phyloP scores from a whole-genome alignment of 345 rosid species.

The Viola odorata region DNA sequence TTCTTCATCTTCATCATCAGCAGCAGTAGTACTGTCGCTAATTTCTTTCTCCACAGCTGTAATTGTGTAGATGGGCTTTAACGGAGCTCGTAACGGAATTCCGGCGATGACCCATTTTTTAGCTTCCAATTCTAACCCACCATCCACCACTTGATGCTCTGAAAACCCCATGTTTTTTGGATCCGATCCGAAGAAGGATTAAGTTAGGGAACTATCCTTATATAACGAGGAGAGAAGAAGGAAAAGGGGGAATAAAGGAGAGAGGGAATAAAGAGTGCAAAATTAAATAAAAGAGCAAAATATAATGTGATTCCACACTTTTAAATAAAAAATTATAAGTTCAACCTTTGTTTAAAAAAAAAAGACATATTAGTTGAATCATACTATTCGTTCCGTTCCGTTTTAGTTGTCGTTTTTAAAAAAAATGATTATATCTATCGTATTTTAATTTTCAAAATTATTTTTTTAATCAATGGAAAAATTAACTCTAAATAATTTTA shows the following conservation, averaged over 20 bases:
- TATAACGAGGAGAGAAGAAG: conserved; percentile 12
- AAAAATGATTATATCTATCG: too few relatives aligned
- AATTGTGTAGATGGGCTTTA: conserved; percentile 47
- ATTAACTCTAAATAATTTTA: too few relatives aligned
- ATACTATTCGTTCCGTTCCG: too few relatives aligned
- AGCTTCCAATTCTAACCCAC: conserved; percentile 42
- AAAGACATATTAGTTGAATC: too few relatives aligned
- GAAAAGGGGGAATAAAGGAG: conserved; percentile 47
- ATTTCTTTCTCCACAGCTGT: conserved; percentile 22
- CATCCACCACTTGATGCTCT: conserved; percentile 45
- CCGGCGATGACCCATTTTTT: conserved; percentile 54
- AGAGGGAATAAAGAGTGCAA: conserved; percentile 1
- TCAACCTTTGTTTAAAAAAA: too few relatives aligned
- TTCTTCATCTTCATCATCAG: conserved; percentile 19
- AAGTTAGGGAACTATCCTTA: not conserved
- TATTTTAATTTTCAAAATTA: too few relatives aligned
- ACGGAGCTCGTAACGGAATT: conserved; percentile 46
- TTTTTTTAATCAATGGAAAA: too few relatives aligned
- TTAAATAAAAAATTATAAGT: too few relatives aligned
- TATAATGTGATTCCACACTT: too few relatives aligned
- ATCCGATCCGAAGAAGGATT: conserved; percentile 1
- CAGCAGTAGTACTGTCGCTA: conserved; percentile 3
- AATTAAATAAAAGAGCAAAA: conserved; percentile 25
- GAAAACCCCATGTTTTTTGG: conserved; percentile 44
- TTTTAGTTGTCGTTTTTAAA: too few relatives aligned